Conservation (phyloP, 2,329 filamentous ascomycete species). For the Beauveria brongniartii region DNA sequence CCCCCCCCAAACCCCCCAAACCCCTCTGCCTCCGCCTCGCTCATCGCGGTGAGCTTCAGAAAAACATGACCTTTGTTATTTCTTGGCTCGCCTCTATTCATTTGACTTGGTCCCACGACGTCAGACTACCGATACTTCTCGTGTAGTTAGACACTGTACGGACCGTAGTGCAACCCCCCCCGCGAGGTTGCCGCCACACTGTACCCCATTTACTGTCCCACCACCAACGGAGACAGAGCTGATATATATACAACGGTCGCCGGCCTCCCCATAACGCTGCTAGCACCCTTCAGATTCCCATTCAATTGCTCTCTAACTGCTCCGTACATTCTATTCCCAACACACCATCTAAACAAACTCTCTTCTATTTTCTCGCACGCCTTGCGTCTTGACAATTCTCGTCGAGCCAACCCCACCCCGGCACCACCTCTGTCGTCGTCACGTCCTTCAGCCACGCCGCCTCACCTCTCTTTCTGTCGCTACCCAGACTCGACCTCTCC, state of each 20-base stretch:
- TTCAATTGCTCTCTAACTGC: neutral
- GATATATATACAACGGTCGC: neutral
- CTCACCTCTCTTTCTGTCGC: neutral
- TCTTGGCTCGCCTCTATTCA: neutral
- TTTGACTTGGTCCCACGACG: neutral
- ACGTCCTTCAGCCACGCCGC: constrained; percentile 5
- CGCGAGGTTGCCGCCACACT: neutral
- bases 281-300: neutral
- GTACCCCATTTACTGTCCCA: neutral
- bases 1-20: neutral
- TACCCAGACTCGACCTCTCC: neutral
- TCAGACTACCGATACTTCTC: neutral
- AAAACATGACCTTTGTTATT: neutral
- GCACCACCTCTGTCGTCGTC: constrained; percentile 1
- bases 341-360: neutral
- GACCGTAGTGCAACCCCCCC: neutral
- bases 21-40: neutral
- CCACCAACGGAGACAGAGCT: neutral
- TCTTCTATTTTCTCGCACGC: neutral
- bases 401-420: neutral
- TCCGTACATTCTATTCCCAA: neutral
- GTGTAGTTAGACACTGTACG: neutral
- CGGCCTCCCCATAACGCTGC: neutral
- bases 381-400: neutral
- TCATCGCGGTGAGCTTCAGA: neutral